These are phyloP conservation scores for Ceratocystis eucalypticola DNA, from an alignment of 2,329 filamentous ascomycete species.

Conservation along the genomic window DNA sequence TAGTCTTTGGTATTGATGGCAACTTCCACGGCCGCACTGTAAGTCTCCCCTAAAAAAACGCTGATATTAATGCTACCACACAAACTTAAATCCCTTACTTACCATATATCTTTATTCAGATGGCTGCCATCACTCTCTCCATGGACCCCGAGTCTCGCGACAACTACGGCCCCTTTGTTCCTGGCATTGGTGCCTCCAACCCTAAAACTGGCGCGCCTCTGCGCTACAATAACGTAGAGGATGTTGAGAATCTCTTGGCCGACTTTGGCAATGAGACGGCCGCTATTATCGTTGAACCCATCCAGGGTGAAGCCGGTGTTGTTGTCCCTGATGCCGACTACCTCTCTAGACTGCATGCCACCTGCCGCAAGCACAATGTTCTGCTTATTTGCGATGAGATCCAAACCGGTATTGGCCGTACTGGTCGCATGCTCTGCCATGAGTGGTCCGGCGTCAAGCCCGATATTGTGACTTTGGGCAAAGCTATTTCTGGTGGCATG, in stretches of 20 bases:
- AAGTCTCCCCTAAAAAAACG: constrained; percentile 28
- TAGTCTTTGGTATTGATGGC: constrained; percentile 72
- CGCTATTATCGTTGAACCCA: constrained; percentile 89
- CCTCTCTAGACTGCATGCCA: constrained; percentile 60
- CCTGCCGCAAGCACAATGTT: constrained; percentile 92
- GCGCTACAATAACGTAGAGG: constrained; percentile 71
- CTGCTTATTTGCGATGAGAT: constrained; percentile 97
- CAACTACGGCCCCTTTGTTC: constrained; percentile 93
- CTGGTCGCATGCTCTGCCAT: constrained; percentile 83
- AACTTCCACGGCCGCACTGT: constrained; percentile 96
- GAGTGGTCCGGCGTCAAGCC: constrained; percentile 94
- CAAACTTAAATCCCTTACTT: not conserved
- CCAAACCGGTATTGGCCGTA: constrained; percentile 92
- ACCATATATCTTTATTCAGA: constrained; percentile 35
- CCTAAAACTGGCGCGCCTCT: constrained; percentile 65
- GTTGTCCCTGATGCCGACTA: constrained; percentile 89
- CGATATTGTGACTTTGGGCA: constrained; percentile 86
- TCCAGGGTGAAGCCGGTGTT: constrained; percentile 94
- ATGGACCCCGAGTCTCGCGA: constrained; percentile 90
- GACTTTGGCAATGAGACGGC: constrained; percentile 73
- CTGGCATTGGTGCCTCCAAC: constrained; percentile 64
- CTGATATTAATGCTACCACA: not conserved
- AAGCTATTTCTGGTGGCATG: constrained; percentile 96
- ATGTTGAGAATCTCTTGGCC: constrained; percentile 67
- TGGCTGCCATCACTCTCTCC: constrained; percentile 89